phyloP scores from a whole-genome alignment of 257 asterid species.

The Penstemon davidsonii region DNA sequence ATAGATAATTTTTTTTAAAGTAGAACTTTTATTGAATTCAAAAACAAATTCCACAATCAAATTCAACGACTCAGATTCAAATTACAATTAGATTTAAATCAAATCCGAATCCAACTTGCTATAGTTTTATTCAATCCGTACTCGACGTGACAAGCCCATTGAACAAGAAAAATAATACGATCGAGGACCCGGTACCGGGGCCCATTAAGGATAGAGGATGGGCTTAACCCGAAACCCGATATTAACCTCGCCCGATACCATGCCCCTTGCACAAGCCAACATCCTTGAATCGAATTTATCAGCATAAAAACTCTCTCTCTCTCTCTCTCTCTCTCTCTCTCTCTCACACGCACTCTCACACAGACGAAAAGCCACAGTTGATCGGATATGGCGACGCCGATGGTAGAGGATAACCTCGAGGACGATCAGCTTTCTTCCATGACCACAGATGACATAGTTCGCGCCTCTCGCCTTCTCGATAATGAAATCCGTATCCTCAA shows the following conservation, averaged over 20 bases:
- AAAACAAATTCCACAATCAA: too few relatives aligned
- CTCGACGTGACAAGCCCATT: too few relatives aligned
- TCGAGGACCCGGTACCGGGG: not conserved
- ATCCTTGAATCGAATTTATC: not conserved
- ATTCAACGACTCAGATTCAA: too few relatives aligned
- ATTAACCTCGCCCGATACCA: not conserved
- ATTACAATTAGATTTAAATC: too few relatives aligned
- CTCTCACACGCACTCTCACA: not conserved
- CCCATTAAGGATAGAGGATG: not conserved
- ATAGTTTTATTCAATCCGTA: too few relatives aligned
- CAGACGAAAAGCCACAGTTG: not conserved
- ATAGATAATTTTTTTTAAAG: too few relatives aligned
- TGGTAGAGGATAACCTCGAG: conserved; percentile 82
- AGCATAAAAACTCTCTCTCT: not conserved
- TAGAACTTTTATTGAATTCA: too few relatives aligned
- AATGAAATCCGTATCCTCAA: conserved; percentile 75
- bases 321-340: not conserved
- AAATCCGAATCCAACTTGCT: too few relatives aligned
- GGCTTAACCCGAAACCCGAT: not conserved
- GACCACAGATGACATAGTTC: conserved; percentile 76
- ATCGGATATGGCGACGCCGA: conserved; percentile 72
- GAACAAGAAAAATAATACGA: too few relatives aligned
- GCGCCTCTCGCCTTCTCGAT: conserved; percentile 92
- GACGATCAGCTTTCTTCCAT: conserved; percentile 75
- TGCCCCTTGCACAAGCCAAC: conserved; percentile 33